phyloP scores from a whole-genome alignment of 768 basidiomycete species.

The Calocybe gangraenosa region DNA sequence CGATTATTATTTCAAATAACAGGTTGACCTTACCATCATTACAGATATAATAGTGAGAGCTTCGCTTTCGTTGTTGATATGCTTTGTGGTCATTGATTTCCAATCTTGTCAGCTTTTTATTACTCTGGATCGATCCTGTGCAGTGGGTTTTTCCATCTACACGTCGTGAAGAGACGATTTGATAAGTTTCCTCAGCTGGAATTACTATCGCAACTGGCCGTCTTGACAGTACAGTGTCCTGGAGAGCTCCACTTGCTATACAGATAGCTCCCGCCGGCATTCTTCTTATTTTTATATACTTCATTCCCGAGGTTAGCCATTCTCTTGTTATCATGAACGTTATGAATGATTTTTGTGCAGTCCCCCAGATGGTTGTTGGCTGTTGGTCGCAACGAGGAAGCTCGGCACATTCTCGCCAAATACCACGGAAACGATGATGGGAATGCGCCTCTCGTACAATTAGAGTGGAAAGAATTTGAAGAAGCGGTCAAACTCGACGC shows the following conservation, averaged over 20 bases:
- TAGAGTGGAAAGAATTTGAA: slow-evolving; percentile 51
- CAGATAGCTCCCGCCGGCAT: slow-evolving; percentile 45
- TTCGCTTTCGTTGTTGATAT: slow-evolving; percentile 7
- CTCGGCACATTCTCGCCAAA: slow-evolving; percentile 40
- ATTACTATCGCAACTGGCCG: slow-evolving; percentile 40
- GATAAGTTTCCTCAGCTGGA: slow-evolving; percentile 25
- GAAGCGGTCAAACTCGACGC: slow-evolving; percentile 45
- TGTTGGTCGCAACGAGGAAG: slow-evolving; percentile 44
- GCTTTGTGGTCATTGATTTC: not conserved
- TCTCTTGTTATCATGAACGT: not conserved
- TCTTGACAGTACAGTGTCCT: slow-evolving; percentile 30
- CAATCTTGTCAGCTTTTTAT: slow-evolving; percentile 33
- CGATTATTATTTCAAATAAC: not conserved
- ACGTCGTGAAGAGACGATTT: not conserved
- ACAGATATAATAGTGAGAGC: slow-evolving; percentile 31
- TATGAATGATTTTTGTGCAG: slow-evolving; percentile 17
- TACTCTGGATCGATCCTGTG: slow-evolving; percentile 41
- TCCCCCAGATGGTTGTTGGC: slow-evolving; percentile 54
- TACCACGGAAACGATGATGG: slow-evolving; percentile 51
- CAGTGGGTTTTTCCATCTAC: slow-evolving; percentile 24
- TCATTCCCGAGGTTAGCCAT: slow-evolving; percentile 32
- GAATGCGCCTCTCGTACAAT: slow-evolving; percentile 44
- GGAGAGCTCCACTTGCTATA: slow-evolving; percentile 50
- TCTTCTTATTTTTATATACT: slow-evolving; percentile 27
- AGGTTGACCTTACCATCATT: not conserved